A percentile compares a stretch with the other conserved stretches of the same genome.
Evolutionary conservation across 1,139 yeast species (phyloP).

Genomic region (Groenewaldozyma auringiensis): DNA sequence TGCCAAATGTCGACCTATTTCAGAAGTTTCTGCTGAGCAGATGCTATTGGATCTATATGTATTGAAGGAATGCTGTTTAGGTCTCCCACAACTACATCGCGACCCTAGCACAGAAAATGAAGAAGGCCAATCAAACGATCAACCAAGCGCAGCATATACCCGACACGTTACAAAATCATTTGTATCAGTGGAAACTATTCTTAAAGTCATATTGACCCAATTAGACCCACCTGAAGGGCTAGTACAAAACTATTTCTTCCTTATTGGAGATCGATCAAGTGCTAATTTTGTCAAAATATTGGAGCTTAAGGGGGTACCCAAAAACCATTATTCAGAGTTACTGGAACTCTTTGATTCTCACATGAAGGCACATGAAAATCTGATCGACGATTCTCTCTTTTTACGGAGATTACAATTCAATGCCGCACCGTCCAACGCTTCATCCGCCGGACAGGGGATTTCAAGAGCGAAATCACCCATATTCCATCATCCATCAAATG

Average conservation of each 20-base stretch:
- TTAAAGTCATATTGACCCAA: conserved; percentile 60
- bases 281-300: conserved; percentile 59
- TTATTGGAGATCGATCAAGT: conserved; percentile 58
- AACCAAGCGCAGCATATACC: conserved; percentile 37
- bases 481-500: conserved; percentile 5
- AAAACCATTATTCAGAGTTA: conserved; percentile 42
- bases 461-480: not conserved
- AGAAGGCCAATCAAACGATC: conserved; percentile 2
- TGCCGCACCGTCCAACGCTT: not conserved
- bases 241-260: conserved; percentile 56
- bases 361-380: conserved; percentile 43
- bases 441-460: not conserved
- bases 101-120: conserved; percentile 13
- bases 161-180: conserved; percentile 46
- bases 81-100: conserved; percentile 37
- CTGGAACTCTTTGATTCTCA: conserved; percentile 56
- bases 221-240: conserved; percentile 58
- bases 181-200: conserved; percentile 49
- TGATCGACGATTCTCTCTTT: conserved; percentile 40
- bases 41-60: conserved; percentile 62
- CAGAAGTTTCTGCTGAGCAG: conserved; percentile 71
- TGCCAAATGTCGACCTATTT: conserved; percentile 54
- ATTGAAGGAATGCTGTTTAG: conserved; percentile 48
- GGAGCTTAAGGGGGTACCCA: conserved; percentile 50
- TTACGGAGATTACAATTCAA: conserved; percentile 24